These are phyloP conservation scores for Tuber aestivum DNA, from an alignment of 495 filamentous ascomycete species.

Conservation along the genomic window DNA sequence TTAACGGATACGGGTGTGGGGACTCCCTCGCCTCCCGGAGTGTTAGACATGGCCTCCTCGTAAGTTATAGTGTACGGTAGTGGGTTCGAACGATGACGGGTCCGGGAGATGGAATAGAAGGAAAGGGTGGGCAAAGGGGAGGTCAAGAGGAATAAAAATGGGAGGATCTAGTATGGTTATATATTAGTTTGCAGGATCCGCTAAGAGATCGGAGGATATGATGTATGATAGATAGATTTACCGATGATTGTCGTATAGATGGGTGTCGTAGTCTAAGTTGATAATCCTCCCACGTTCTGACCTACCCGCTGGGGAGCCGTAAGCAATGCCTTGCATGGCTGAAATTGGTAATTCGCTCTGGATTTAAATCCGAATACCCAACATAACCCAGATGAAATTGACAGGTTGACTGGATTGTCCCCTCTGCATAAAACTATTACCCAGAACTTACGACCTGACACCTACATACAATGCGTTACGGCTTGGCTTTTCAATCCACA, in stretches of 20 bases:
- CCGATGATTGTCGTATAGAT: background rate
- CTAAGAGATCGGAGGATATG: background rate
- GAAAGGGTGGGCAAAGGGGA: background rate
- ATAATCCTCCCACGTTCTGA: background rate
- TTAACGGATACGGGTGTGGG: background rate
- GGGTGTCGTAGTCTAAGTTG: background rate
- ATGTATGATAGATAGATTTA: background rate
- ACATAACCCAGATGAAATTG: background rate
- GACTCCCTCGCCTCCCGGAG: conserved; percentile 9
- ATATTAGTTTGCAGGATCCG: background rate
- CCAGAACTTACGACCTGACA: background rate
- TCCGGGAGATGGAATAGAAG: background rate
- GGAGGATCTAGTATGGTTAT: background rate
- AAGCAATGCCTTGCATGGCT: background rate
- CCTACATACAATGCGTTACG: background rate
- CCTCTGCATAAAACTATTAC: background rate
- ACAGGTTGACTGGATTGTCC: background rate
- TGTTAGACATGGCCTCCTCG: conserved; percentile 1
- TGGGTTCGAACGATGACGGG: background rate
- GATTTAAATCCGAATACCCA: background rate
- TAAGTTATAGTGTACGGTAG: background rate
- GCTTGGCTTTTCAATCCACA: background rate
- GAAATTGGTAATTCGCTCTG: background rate
- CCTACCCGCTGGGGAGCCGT: background rate
- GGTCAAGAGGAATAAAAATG: conserved; percentile 6